These are phyloP conservation scores for Fusarium irregulare DNA, from an alignment of 2,329 filamentous ascomycete species.

Conservation along the genomic window DNA sequence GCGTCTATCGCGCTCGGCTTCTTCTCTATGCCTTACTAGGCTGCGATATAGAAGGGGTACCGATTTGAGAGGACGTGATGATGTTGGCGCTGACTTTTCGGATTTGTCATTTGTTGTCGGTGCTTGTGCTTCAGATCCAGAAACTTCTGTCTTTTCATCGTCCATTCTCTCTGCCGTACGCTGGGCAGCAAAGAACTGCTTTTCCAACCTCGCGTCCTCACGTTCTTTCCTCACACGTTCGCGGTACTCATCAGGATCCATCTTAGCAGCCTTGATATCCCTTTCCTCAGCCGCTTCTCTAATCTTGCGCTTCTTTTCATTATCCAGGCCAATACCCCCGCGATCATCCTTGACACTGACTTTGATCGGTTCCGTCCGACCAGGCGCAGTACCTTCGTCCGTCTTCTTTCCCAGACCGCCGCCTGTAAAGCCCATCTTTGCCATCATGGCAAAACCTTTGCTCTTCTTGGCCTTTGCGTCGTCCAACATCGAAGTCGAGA, in stretches of 20 bases:
- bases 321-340: slow-evolving; percentile 85
- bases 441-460: slow-evolving; percentile 97
- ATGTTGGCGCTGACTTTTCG: slow-evolving; percentile 52
- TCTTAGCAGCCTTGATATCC: slow-evolving; percentile 69
- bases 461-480: slow-evolving; percentile 67
- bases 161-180: slow-evolving; percentile 83
- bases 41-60: slow-evolving; percentile 85
- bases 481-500: slow-evolving; percentile 79
- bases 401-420: slow-evolving; percentile 74
- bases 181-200: slow-evolving; percentile 80
- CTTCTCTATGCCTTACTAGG: slow-evolving; percentile 75
- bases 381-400: slow-evolving; percentile 54
- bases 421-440: slow-evolving; percentile 91
- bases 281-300: slow-evolving; percentile 70
- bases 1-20: slow-evolving; percentile 74
- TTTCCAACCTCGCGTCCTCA: slow-evolving; percentile 75
- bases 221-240: slow-evolving; percentile 77
- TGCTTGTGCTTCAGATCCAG: slow-evolving; percentile 30
- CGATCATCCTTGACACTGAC: slow-evolving; percentile 82
- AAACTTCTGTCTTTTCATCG: slow-evolving; percentile 56
- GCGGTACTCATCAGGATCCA: slow-evolving; percentile 76
- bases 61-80: slow-evolving; percentile 67
- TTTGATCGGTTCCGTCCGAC: slow-evolving; percentile 75
- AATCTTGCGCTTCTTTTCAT: slow-evolving; percentile 82
- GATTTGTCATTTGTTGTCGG: slow-evolving; percentile 26